Evolutionary conservation across 1,139 yeast genomes (phyloP), one percentile per base, ranked within the genome.

Genomic region (Taphrina sp.): DNA sequence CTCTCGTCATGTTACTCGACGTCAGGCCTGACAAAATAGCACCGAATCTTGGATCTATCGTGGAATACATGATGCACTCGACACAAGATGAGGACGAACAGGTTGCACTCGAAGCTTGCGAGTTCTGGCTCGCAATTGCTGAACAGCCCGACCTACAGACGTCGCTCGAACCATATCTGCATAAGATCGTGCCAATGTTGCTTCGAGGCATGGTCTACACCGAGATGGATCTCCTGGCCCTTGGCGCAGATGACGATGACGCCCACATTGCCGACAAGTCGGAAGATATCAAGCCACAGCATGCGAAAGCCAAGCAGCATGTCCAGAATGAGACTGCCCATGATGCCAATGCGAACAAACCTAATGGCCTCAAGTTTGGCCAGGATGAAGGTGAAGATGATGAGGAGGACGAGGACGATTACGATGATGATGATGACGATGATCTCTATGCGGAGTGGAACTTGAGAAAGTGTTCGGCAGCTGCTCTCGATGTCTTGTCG

Each of bases 41-140:
- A 51, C 90, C 92, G 7, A 95, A 90, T 67, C 70, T 92, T 59
- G 82, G 78, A 57, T 97, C 97, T 3, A 89, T 92, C 16, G 79
- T 92, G 51, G 80, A 83, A 63, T 92, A 86, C 72, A 82, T 92
- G 66, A 70, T 88, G 58, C 96, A 90, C 68, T 79, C 90, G 61
- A 81, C 92, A 73, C 78, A 79, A 60, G 66, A 64, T 39, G 60
- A 62, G 14, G 81, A 82, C 61, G 94, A 85, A 61, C 82, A 77
- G 57, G 94, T 89, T 37, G 85, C 95, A 0, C 74, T 89, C 51
- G 96, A 89, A 67, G 97, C 95, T 1, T 88, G 96, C 70, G 98
- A 92, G 70, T 89, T 92, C 64, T 73, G 94, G 61, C 76, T 92
- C 53, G 82, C 86, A 1, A 75, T 92, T 58, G 81, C 95, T 0